Evolutionary conservation across 768 basidiomycete species (phyloP), one percentile per base, ranked within the genome.

Genomic region (Mycena metata): DNA sequence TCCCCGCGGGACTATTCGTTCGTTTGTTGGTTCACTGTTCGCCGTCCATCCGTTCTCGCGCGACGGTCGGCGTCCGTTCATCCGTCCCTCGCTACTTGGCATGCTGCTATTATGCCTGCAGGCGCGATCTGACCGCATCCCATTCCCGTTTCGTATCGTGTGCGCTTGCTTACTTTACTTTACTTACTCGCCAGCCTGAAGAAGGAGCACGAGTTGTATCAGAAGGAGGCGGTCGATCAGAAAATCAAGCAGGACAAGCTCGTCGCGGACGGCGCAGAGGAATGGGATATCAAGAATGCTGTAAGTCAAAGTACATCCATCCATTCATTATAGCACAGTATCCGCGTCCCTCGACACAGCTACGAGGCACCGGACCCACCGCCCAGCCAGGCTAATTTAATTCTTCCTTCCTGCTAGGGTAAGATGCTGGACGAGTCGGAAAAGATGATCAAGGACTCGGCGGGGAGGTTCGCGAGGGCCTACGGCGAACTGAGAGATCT

Each of bases 371-470:
- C 10, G 15, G 10, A 39, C 15, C 6, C 39, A 39, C 11, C 39
- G 11, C 4, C 4, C 30, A 30, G 30, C 5, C 11, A 39, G 2
- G 39, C 39, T 39, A 9, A 39, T 39, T 39, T 15, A 12, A 7
- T 36, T 12, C 7, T 36, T 36, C 36, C 7, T 39, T 39, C 39
- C 15, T 15, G 6, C n/a, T 51, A 69, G 68, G 68, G 59, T 16
- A 69, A 51, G 74, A 82, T 95, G 81, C 79, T 90, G 55, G 90
- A 92, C 64, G 95, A 96, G 82, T 90, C 91, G 47, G 81, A 88
- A 69, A 94, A 89, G 83, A 94, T 96, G 94, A 86, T 95, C 66
- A 79, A 80, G 57, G 93, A 95, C 75, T 85, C 90, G 23, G 80
- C 82, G 62, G 84, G 77, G 61, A 86, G 91, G 52, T 80, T 94